These are phyloP conservation scores for Fomitiporia mediterranea DNA, from an alignment of 1,284 basidiomycete genomes.

Conservation along the genomic window DNA sequence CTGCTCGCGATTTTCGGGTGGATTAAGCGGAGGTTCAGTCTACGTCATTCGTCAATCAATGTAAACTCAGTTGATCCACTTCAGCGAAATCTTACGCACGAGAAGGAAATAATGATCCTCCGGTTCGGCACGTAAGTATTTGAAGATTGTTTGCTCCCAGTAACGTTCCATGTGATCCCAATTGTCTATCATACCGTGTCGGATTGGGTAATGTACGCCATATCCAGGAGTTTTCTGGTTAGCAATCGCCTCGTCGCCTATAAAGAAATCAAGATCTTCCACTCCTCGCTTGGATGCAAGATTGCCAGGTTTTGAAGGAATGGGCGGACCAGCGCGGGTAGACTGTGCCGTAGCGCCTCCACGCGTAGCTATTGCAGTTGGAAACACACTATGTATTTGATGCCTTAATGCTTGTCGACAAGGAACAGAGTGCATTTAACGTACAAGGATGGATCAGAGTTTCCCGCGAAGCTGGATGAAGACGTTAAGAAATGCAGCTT, in stretches of 20 bases:
- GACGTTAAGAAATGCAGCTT: slow-evolving; percentile 14
- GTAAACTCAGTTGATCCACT: neutral
- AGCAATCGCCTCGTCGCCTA: slow-evolving; percentile 95
- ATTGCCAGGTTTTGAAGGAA: slow-evolving; percentile 85
- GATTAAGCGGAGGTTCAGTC: slow-evolving; percentile 98
- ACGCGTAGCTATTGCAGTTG: slow-evolving; percentile 91
- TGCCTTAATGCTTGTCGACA: slow-evolving; percentile 6
- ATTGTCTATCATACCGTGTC: slow-evolving; percentile 98
- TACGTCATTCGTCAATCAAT: slow-evolving; percentile 31
- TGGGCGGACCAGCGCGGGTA: slow-evolving; percentile 60
- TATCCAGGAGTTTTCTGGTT: slow-evolving; percentile 91
- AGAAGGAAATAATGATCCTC: slow-evolving; percentile 99
- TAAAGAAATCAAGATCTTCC: slow-evolving; percentile 99
- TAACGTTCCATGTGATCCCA: slow-evolving; percentile 99
- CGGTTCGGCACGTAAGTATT: slow-evolving; percentile 96
- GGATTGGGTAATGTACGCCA: slow-evolving; percentile 94
- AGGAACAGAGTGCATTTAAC: slow-evolving; percentile 29
- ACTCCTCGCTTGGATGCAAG: slow-evolving; percentile 96
- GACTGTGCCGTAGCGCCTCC: slow-evolving; percentile 55
- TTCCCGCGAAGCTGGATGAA: slow-evolving; percentile 93
- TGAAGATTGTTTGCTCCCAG: slow-evolving; percentile 99
- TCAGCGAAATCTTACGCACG: slow-evolving; percentile 39
- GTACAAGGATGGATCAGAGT: slow-evolving; percentile 96
- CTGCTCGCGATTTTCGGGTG: slow-evolving; percentile 98
- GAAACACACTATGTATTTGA: slow-evolving; percentile 65